These are phyloP conservation scores for Cyberlindnera mississippiensis DNA, from an alignment of 805 yeast genomes.

Conservation along the genomic window DNA sequence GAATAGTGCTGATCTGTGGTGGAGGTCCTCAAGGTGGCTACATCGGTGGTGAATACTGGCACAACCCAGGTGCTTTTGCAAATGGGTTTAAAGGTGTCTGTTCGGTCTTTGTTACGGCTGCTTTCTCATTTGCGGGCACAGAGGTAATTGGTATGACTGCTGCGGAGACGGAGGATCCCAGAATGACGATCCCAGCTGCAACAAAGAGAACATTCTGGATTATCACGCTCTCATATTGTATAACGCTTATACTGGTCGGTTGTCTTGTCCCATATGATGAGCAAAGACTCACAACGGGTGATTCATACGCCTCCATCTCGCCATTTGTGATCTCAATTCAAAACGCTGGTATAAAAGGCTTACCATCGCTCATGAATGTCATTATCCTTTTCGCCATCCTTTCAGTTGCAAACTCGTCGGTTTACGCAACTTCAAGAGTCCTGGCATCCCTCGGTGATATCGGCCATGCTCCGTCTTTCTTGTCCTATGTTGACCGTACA, in stretches of 20 bases:
- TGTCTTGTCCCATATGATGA: constrained; percentile 63
- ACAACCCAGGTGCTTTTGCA: constrained; percentile 63
- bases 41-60: constrained; percentile 69
- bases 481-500: constrained; percentile 37
- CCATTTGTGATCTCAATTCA: constrained; percentile 83
- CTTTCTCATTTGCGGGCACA: constrained; percentile 69
- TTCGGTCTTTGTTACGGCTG: constrained; percentile 58
- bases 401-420: constrained; percentile 78
- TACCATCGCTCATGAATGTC: constrained; percentile 75
- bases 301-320: constrained; percentile 63
- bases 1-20: constrained; percentile 58
- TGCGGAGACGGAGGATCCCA: constrained; percentile 69
- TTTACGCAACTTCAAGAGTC: constrained; percentile 74
- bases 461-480: constrained; percentile 58
- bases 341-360: constrained; percentile 56
- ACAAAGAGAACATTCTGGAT: constrained; percentile 63
- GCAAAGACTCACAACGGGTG: constrained; percentile 40
- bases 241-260: constrained; percentile 62
- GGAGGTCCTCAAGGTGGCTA: constrained; percentile 54
- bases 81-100: constrained; percentile 49
- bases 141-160: constrained; percentile 70
- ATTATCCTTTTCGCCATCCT: constrained; percentile 73
- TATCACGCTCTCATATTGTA: constrained; percentile 51
- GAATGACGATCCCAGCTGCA: constrained; percentile 68
- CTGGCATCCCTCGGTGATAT: constrained; percentile 67